Evolutionary conservation across 345 rosid genomes (phyloP).

Genomic region (Lepidium africanum): DNA sequence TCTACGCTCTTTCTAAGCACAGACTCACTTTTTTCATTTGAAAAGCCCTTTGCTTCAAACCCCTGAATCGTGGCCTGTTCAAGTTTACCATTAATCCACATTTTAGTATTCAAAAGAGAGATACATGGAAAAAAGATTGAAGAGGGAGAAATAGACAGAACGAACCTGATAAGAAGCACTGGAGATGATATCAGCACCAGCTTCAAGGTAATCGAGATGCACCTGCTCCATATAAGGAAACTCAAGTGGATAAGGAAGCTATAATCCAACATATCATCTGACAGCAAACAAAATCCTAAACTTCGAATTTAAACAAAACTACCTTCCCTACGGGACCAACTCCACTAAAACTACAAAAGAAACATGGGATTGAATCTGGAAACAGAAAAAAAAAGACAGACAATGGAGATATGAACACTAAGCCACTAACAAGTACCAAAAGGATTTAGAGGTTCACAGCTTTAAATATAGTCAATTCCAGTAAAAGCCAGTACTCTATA

Average conservation of each 20-base stretch:
- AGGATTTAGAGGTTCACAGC: background rate
- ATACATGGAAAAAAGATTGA: background rate
- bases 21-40: conserved; percentile 46
- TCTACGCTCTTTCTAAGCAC: conserved; percentile 61
- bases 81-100: background rate
- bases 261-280: background rate
- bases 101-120: conserved; percentile 1
- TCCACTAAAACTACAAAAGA: background rate
- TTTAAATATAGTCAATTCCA: background rate
- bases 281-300: background rate
- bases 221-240: conserved; percentile 39
- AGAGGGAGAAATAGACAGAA: background rate
- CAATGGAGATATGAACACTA: background rate
- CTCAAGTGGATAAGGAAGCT: conserved; percentile 8
- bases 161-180: conserved; percentile 70
- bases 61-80: conserved; percentile 78
- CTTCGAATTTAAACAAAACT: background rate
- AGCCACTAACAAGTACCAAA: background rate
- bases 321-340: background rate
- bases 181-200: conserved; percentile 76
- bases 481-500: background rate
- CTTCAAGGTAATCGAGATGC: conserved; percentile 78
- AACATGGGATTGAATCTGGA: background rate
- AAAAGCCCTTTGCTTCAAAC: conserved; percentile 62
- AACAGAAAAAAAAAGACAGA: background rate